Base-by-base conservation (phyloP, 202 grass and related monocot genomes). In the Schoenoplectus triqueter region DNA sequence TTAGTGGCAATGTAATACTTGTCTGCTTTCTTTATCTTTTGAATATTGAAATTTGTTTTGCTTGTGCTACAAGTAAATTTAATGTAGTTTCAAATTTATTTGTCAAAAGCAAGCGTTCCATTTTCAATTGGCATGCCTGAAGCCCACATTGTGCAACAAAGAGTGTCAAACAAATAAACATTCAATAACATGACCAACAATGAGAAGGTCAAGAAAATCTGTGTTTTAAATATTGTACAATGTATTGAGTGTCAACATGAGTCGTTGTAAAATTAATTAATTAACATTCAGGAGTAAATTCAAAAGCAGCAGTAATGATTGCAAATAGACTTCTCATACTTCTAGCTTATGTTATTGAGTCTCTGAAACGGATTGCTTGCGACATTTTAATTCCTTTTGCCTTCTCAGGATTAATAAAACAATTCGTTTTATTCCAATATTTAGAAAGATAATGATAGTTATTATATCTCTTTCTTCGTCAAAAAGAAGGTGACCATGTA, bases 71-170 rank as follows among this genome's bases (percentile, higher is more conserved):
- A 72, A 50, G 69, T 6, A 51, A 59, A n/a, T 78, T 57, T 57
- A 59, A 21, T 78, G 6, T 52, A 52, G 18, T 52, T 54, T 57
- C 20, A 39, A 57, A 40, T 57, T 55, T 31, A 10, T n/a, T 41
- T n/a, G 10, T 41, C 69, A 59, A 31, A 77, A 57, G 5, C 22
- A 77, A 14, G 18, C 9, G 10, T 31, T 10, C 49, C n/a, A 55
- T 76, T 77, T 56, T 77, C 70, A 74, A 74, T 74, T 22, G 14
- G 10, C 70, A 31, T 7, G 69, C 50, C 48, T 31, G 31, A 61
- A 14, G 22, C 42, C 54, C 52, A 59, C 51, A 42, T n/a, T 41
- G 22, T 40, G 73, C 20, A 78, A 52, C 8, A 52, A 6, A 74
- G 18, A 18, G 4, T 18, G 8, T 8, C 1, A 66, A 40, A 11